Evolutionary conservation across 306 rosid genomes (phyloP).

Genomic region (Pachyrhizus erosus): DNA sequence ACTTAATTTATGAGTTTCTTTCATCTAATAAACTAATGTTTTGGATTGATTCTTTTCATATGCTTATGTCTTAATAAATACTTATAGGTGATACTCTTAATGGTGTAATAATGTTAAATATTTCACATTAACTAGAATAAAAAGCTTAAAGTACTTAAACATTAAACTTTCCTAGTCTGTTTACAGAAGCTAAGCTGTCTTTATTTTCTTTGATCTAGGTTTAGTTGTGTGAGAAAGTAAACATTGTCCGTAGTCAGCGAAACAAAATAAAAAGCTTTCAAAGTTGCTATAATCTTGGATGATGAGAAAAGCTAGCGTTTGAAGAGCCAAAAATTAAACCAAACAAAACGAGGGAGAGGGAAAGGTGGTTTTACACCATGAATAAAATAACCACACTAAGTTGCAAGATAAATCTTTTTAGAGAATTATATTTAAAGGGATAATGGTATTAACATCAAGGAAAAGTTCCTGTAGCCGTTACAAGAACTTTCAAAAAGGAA

Average conservation of each 20-base stretch:
- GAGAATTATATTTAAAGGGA: slow-evolving; percentile 26
- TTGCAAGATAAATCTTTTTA: slow-evolving; percentile 44
- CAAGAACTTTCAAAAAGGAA: slow-evolving; percentile 43
- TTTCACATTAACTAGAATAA: background rate
- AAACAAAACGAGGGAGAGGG: background rate
- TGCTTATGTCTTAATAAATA: background rate
- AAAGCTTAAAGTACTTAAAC: background rate
- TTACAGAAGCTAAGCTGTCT: no score
- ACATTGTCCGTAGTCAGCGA: background rate
- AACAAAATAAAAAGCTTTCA: slow-evolving; percentile 19
- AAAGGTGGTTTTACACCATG: slow-evolving; percentile 26
- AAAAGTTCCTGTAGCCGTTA: slow-evolving; percentile 37
- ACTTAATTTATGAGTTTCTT: background rate
- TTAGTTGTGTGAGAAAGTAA: slow-evolving; percentile 9
- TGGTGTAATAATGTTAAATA: background rate
- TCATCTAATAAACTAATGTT: background rate
- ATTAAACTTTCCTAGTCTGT: background rate
- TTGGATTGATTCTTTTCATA: background rate
- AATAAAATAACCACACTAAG: slow-evolving; percentile 43
- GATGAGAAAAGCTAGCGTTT: slow-evolving; percentile 37
- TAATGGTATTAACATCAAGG: slow-evolving; percentile 39
- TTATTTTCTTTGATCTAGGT: slow-evolving; percentile 9
- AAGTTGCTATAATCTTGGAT: background rate
- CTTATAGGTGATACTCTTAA: background rate
- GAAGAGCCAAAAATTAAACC: background rate